Evolutionary conservation across 75 land plant species (phyloP).

Genomic region (Isoetes taiwanensis): DNA sequence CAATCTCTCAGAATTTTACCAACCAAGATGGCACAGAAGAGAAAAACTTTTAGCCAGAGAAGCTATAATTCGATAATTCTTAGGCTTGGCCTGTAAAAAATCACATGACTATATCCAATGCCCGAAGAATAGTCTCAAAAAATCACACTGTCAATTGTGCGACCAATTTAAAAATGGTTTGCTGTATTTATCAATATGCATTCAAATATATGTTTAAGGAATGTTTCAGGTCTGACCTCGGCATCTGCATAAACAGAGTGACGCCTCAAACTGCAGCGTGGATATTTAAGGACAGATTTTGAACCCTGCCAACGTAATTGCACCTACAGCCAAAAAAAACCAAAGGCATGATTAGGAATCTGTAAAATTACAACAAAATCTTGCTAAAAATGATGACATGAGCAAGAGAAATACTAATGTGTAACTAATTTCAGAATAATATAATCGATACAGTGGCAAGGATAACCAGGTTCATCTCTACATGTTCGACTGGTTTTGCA

Average conservation of each 20-base stretch:
- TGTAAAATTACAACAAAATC: no score
- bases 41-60: neutral
- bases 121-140: neutral
- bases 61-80: neutral
- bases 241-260: constrained; percentile 90
- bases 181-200: neutral
- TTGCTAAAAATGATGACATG: no score
- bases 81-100: neutral
- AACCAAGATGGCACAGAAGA: neutral
- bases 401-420: no score
- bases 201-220: neutral
- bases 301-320: constrained; percentile 84
- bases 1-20: constrained; percentile 1
- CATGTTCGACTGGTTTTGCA: no score
- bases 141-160: neutral
- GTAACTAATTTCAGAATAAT: no score
- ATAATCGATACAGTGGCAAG: no score
- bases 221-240: constrained; percentile 37
- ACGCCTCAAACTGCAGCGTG: constrained; percentile 79
- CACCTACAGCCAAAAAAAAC: constrained; percentile 40
- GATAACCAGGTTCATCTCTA: no score
- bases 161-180: neutral
- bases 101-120: neutral
- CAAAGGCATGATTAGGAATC: no score
- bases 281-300: constrained; percentile 77